Evolutionary conservation across 2,329 filamentous ascomycete genomes (phyloP).

Genomic region (Sporothrix phasma): DNA sequence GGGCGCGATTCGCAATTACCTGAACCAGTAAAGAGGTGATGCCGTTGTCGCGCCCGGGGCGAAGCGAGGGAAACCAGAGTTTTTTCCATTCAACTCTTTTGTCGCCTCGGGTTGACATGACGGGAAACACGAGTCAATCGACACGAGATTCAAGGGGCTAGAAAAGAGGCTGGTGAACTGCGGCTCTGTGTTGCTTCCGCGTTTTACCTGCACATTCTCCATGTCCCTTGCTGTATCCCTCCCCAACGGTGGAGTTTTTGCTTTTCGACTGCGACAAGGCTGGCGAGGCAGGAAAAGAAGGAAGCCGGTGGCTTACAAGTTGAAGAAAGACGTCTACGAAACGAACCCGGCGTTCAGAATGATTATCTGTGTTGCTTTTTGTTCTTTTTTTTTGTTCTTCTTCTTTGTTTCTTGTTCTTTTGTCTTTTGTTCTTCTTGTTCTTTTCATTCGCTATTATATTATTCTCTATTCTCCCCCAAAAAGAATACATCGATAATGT

Average conservation of each 20-base stretch:
- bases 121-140: background rate
- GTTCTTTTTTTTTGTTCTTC: background rate
- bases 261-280: constrained; percentile 1
- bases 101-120: background rate
- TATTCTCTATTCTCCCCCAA: background rate
- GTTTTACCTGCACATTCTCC: background rate
- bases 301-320: background rate
- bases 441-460: too few relatives aligned
- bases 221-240: background rate
- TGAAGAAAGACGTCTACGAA: constrained; percentile 5
- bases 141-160: background rate
- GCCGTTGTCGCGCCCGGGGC: background rate
- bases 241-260: background rate
- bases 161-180: background rate
- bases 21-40: constrained; percentile 26
- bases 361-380: background rate
- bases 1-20: constrained; percentile 57
- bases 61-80: background rate
- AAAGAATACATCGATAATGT: background rate
- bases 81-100: background rate
- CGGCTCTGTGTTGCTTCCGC: background rate
- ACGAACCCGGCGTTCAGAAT: background rate
- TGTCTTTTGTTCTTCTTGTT: background rate
- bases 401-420: background rate
- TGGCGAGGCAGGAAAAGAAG: background rate